These are phyloP conservation scores for Microbotryum violaceum DNA, from an alignment of 1,284 basidiomycete species.

Conservation along the genomic window DNA sequence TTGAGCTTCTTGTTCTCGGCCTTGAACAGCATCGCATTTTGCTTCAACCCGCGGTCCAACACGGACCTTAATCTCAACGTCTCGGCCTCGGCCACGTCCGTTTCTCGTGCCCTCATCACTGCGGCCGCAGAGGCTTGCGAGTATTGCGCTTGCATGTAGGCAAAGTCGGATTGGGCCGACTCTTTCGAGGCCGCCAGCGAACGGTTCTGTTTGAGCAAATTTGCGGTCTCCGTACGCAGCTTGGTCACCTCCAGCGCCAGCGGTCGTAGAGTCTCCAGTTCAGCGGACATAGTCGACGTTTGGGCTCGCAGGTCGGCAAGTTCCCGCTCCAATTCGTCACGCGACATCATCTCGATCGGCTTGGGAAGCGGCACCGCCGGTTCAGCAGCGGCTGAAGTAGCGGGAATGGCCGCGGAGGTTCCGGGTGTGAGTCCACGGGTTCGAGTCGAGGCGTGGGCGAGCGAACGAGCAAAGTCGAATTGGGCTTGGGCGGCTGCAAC, in stretches of 20 bases:
- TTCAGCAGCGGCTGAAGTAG: background rate
- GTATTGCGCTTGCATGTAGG: slow-evolving; percentile 31
- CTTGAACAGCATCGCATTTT: slow-evolving; percentile 15
- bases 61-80: slow-evolving; percentile 8
- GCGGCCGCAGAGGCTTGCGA: slow-evolving; percentile 26
- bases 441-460: background rate
- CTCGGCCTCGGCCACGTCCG: slow-evolving; percentile 22
- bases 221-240: slow-evolving; percentile 11
- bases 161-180: slow-evolving; percentile 15
- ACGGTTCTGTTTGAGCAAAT: slow-evolving; percentile 17
- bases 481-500: slow-evolving; percentile 3
- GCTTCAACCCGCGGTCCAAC: slow-evolving; percentile 21
- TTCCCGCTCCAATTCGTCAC: slow-evolving; percentile 28
- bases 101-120: slow-evolving; percentile 25
- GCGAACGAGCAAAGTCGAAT: slow-evolving; percentile 24
- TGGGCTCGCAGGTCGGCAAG: slow-evolving; percentile 6
- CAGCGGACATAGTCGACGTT: background rate
- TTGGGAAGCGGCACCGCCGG: background rate
- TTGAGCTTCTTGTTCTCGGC: slow-evolving; percentile 9
- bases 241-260: slow-evolving; percentile 16
- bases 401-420: background rate
- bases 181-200: slow-evolving; percentile 22
- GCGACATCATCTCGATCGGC: background rate
- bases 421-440: background rate
- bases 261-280: slow-evolving; percentile 13